Percentiles rank a stretch among this genome's conserved stretches.
Evolutionary conservation across 257 asterid species (phyloP).

Genomic region (Mentha longifolia): DNA sequence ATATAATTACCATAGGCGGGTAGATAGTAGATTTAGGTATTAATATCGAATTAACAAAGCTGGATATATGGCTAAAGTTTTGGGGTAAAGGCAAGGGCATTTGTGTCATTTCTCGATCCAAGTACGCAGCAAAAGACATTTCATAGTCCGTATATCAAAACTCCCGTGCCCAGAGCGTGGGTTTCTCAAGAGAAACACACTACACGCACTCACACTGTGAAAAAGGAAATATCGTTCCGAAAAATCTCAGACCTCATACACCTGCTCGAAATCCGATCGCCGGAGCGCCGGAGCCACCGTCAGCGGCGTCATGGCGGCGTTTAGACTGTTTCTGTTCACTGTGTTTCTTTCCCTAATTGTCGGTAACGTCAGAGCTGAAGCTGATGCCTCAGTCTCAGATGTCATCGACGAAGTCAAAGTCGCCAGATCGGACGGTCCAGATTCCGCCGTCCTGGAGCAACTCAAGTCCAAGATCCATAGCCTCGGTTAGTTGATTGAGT

Average conservation of each 20-base stretch:
- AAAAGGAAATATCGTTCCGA: background rate
- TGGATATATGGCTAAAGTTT: constrained; percentile 15
- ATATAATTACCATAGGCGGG: background rate
- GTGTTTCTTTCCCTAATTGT: constrained; percentile 39
- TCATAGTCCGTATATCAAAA: background rate
- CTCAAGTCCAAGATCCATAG: constrained; percentile 66
- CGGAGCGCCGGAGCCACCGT: constrained; percentile 47
- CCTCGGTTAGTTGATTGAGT: constrained; percentile 61
- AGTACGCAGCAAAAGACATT: constrained; percentile 3
- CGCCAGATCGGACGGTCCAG: constrained; percentile 52
- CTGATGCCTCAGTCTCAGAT: constrained; percentile 41
- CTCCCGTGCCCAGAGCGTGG: constrained; percentile 36
- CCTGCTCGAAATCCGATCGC: constrained; percentile 36
- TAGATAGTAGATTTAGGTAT: background rate
- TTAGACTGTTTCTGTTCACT: constrained; percentile 35
- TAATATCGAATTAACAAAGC: background rate
- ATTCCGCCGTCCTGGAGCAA: constrained; percentile 44
- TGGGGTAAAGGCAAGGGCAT: constrained; percentile 19
- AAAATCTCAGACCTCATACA: background rate
- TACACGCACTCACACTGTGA: background rate
- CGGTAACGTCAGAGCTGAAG: constrained; percentile 49
- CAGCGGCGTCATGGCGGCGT: constrained; percentile 51
- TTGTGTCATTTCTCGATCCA: constrained; percentile 17
- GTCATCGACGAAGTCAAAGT: constrained; percentile 46
- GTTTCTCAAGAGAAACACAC: constrained; percentile 25